Evolutionary conservation across 345 rosid species (phyloP).

Genomic region (Anacardium occidentale): DNA sequence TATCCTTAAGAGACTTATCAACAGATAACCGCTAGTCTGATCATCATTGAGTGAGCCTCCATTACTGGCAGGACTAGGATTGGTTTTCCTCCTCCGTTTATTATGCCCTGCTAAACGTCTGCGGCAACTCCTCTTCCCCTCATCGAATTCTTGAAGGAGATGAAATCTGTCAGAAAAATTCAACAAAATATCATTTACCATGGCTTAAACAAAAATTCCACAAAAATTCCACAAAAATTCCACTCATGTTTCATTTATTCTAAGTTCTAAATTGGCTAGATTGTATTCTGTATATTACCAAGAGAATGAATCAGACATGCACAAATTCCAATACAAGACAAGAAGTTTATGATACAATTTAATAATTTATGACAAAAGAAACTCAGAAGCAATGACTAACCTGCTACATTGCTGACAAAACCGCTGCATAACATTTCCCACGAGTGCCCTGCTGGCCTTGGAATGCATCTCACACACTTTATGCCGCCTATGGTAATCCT

Average conservation of each 20-base stretch:
- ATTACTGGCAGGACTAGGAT: slow-evolving; percentile 60
- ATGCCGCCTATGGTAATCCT: slow-evolving; percentile 96
- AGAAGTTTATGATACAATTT: neutral
- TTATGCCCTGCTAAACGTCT: slow-evolving; percentile 99
- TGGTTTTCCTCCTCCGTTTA: slow-evolving; percentile 92
- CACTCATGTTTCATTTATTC: neutral
- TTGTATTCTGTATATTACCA: neutral
- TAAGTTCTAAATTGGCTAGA: neutral
- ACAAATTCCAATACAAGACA: neutral
- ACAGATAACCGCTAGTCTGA: slow-evolving; percentile 72
- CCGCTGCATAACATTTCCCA: slow-evolving; percentile 89
- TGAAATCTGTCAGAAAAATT: slow-evolving; percentile 65
- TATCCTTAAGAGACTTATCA: slow-evolving; percentile 82
- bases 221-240: neutral
- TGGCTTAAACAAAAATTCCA: neutral
- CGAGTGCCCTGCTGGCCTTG: slow-evolving; percentile 81
- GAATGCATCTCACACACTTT: slow-evolving; percentile 98
- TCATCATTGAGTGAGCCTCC: slow-evolving; percentile 64
- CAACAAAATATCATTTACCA: slow-evolving; percentile 12
- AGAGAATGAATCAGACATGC: neutral
- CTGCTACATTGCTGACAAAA: slow-evolving; percentile 99
- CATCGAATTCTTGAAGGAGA: slow-evolving; percentile 95
- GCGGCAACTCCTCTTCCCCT: slow-evolving; percentile 98
- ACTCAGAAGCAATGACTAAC: slow-evolving; percentile 38
- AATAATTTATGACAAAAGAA: neutral